Conservation (phyloP, 805 yeast species). For the Yarrowia porcina region DNA sequence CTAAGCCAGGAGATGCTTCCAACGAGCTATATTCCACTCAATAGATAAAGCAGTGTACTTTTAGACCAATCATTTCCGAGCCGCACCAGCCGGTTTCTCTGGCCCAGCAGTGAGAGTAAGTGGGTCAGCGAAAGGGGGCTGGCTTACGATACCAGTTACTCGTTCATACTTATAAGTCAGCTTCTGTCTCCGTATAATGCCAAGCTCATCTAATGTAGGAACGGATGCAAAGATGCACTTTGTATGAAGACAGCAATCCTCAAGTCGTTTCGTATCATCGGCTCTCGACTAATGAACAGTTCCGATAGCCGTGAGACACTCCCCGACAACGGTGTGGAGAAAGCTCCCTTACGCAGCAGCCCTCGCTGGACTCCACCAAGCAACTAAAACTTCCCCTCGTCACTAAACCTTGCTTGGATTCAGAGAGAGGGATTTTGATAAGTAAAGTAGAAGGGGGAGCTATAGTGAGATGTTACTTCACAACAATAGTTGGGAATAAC, state of each 20-base stretch:
- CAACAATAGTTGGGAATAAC: too few relatives aligned
- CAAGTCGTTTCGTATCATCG: neutral
- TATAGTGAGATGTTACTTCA: too few relatives aligned
- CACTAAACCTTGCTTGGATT: neutral
- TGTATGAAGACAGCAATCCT: too few relatives aligned
- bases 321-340: neutral
- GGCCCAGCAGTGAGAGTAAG: neutral
- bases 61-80: neutral
- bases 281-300: neutral
- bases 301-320: neutral
- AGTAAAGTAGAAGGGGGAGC: too few relatives aligned
- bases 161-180: too few relatives aligned
- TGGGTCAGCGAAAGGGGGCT: too few relatives aligned
- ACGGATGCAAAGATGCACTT: neutral
- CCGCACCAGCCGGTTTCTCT: neutral
- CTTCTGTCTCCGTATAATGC: neutral
- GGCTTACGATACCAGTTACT: too few relatives aligned
- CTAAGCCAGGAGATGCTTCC: neutral
- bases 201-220: neutral
- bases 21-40: neutral
- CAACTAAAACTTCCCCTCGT: constrained; percentile 4
- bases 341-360: neutral
- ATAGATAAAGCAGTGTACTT: neutral
- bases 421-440: neutral
- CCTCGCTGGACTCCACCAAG: neutral